Conservation (phyloP, 1,139 yeast genomes). For the Diutina sp. region DNA sequence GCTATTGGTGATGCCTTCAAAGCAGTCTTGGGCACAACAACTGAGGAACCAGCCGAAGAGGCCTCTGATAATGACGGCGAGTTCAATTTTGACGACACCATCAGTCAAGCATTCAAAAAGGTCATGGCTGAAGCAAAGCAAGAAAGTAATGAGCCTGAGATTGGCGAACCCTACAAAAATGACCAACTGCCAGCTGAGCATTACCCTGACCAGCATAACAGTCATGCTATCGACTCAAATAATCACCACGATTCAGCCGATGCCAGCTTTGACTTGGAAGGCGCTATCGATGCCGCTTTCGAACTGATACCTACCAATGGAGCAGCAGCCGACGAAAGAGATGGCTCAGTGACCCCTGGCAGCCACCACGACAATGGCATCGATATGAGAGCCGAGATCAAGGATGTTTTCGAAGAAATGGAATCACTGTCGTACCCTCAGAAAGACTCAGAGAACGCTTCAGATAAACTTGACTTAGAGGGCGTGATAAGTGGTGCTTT, state of each 20-base stretch:
- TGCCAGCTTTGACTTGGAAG: not conserved
- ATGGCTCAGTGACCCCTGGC: not conserved
- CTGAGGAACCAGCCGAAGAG: not conserved
- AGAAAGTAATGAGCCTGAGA: not conserved
- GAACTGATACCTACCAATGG: not conserved
- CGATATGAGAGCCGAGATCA: not conserved
- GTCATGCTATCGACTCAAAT: not conserved
- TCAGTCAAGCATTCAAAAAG: not conserved
- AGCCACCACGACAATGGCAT: not conserved
- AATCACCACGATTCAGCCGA: not conserved
- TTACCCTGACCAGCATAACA: not conserved
- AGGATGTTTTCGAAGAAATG: not conserved
- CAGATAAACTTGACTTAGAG: not conserved
- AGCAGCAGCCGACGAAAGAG: not conserved
- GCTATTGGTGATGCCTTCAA: conserved; percentile 20
- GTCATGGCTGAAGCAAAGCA: conserved; percentile 1
- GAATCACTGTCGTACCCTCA: not conserved
- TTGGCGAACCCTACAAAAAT: not conserved
- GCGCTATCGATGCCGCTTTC: not conserved
- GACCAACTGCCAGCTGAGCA: not conserved
- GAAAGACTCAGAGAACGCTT: not conserved
- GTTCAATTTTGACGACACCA: not conserved
- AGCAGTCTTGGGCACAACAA: not conserved
- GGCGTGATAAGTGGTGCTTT: conserved; percentile 23
- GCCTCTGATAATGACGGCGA: not conserved